Conservation (phyloP, 768 basidiomycete species). For the Gloeostereum incarnatum region DNA sequence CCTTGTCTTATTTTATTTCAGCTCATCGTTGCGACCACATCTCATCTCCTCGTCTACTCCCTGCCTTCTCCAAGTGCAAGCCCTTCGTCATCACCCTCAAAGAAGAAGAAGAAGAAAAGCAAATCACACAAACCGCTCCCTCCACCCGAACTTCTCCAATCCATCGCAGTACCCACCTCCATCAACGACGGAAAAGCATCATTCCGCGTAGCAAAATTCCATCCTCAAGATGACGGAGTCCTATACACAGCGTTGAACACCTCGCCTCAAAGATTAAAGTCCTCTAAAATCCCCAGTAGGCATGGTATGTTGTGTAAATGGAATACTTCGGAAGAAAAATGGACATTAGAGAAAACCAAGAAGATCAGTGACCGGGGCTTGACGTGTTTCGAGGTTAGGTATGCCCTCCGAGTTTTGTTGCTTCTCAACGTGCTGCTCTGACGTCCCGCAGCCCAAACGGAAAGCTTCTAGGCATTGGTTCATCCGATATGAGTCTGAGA, state of each 20-base stretch:
- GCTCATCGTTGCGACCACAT: conserved; percentile 61
- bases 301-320: conserved; percentile 65
- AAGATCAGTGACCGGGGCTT: conserved; percentile 74
- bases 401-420: conserved; percentile 11
- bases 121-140: conserved; percentile 22
- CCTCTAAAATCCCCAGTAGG: conserved; percentile 42
- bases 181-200: conserved; percentile 8
- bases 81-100: conserved; percentile 11
- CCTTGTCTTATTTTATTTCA: conserved; percentile 16
- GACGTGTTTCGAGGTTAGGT: conserved; percentile 90
- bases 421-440: conserved; percentile 4
- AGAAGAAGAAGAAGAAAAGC: conserved; percentile 33
- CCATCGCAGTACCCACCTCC: conserved; percentile 44
- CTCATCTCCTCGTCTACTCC: conserved; percentile 53
- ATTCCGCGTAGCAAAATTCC: conserved; percentile 32
- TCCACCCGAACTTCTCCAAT: conserved; percentile 33
- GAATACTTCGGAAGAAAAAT: conserved; percentile 60
- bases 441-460: conserved; percentile 58
- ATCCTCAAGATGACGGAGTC: conserved; percentile 38
- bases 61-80: conserved; percentile 26
- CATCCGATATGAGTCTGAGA: conserved; percentile 79
- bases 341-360: conserved; percentile 56
- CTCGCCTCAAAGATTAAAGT: conserved; percentile 44
- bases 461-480: conserved; percentile 74
- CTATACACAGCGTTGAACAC: conserved; percentile 72